Evolutionary conservation across 176 grass and related monocot genomes (phyloP).

Genomic region (Oryza glaberrima): DNA sequence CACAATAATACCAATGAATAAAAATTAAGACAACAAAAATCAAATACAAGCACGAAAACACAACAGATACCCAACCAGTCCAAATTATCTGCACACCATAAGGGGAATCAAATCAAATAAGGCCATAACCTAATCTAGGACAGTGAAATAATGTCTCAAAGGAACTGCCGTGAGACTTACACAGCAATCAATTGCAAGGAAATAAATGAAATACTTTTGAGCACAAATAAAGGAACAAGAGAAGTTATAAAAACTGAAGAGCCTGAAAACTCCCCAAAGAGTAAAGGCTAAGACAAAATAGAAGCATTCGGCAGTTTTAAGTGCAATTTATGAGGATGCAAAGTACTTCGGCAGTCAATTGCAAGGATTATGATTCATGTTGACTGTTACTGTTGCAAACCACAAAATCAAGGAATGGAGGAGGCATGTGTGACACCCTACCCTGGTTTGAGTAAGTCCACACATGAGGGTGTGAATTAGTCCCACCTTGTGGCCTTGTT

Average conservation of each 20-base stretch:
- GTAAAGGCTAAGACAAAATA: background rate
- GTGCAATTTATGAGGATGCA: background rate
- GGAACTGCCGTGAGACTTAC: background rate
- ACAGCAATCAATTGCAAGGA: background rate
- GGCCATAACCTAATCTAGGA: conserved; percentile 27
- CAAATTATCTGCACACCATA: background rate
- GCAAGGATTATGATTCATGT: background rate
- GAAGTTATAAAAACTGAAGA: background rate
- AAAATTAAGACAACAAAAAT: background rate
- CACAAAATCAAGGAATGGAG: background rate
- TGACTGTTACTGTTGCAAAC: conserved; percentile 14
- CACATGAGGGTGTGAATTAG: background rate
- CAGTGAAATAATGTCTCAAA: conserved; percentile 20
- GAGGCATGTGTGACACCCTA: background rate
- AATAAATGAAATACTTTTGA: background rate
- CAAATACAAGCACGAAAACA: background rate
- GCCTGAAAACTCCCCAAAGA: background rate
- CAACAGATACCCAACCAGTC: background rate
- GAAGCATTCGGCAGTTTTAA: background rate
- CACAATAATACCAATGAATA: conserved; percentile 22
- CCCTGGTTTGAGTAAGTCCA: background rate
- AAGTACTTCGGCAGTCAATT: conserved; percentile 20
- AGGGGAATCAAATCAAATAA: conserved; percentile 24
- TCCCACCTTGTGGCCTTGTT: background rate
- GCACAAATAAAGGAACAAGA: background rate